phyloP scores from a whole-genome alignment of 805 yeast species.

The Danielia oregonensis region DNA sequence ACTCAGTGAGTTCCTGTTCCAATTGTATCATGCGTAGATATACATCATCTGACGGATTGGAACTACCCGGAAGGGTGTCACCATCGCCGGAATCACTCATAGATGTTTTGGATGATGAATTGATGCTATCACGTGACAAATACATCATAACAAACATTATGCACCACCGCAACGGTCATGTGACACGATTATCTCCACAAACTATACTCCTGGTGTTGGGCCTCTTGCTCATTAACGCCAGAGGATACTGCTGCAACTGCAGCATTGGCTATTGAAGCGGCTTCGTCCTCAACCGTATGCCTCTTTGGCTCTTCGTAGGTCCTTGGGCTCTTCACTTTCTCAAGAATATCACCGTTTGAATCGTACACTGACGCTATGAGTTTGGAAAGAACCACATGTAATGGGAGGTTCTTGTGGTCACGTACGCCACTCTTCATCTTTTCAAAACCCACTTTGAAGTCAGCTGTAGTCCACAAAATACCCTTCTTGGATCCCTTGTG shows the following conservation, averaged over 20 bases:
- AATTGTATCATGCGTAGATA: slow-evolving; percentile 28
- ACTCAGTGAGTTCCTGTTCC: slow-evolving; percentile 37
- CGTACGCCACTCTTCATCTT: slow-evolving; percentile 51
- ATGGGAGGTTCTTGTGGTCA: slow-evolving; percentile 28
- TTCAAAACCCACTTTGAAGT: slow-evolving; percentile 59
- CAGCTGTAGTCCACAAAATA: slow-evolving; percentile 53
- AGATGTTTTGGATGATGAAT: slow-evolving; percentile 1
- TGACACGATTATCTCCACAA: slow-evolving; percentile 34
- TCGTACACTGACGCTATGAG: slow-evolving; percentile 11
- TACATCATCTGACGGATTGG: slow-evolving; percentile 3
- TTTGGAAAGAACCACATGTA: slow-evolving; percentile 11
- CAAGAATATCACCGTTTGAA: slow-evolving; percentile 1
- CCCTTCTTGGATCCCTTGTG: slow-evolving; percentile 15
- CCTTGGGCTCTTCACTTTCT: slow-evolving; percentile 1
- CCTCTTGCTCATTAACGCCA: slow-evolving; percentile 23
- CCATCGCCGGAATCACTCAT: slow-evolving; percentile 2
- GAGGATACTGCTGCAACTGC: slow-evolving; percentile 37
- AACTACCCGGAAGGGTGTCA: neutral
- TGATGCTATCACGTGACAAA: too few relatives aligned
- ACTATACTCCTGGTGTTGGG: slow-evolving; percentile 34
- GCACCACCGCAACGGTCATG: too few relatives aligned
- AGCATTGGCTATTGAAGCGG: slow-evolving; percentile 33
- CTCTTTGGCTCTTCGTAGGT: slow-evolving; percentile 6
- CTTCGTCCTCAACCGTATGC: slow-evolving; percentile 18
- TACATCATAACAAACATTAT: too few relatives aligned